Conservation (phyloP, 2,329 filamentous ascomycete species). For the Ceratocystis colombiana region DNA sequence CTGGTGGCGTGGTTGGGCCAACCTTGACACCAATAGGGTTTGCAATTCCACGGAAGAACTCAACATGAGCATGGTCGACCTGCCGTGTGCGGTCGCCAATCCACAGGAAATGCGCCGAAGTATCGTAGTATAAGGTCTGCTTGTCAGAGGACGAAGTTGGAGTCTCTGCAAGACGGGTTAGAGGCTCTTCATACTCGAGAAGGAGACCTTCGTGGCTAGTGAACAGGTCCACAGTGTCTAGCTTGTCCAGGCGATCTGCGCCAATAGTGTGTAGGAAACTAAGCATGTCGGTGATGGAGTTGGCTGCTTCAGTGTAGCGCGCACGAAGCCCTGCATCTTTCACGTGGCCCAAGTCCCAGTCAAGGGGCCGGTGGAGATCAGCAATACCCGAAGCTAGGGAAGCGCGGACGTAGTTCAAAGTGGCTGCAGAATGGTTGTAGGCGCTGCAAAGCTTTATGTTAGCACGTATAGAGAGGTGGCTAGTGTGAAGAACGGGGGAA, state of each 20-base stretch:
- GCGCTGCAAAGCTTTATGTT: conserved; percentile 42
- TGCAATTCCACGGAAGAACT: conserved; percentile 92
- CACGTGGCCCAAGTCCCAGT: conserved; percentile 92
- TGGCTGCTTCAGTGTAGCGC: conserved; percentile 77
- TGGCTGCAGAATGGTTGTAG: conserved; percentile 92
- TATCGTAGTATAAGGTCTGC: conserved; percentile 58
- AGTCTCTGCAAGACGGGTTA: conserved; percentile 66
- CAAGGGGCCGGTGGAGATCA: conserved; percentile 82
- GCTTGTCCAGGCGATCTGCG: conserved; percentile 69
- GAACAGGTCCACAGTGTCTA: conserved; percentile 89
- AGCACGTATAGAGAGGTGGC: neutral
- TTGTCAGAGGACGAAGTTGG: conserved; percentile 41
- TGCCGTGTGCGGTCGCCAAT: conserved; percentile 94
- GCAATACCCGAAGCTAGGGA: conserved; percentile 80
- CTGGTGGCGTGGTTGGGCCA: conserved; percentile 67
- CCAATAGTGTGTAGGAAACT: conserved; percentile 93
- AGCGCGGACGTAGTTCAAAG: conserved; percentile 82
- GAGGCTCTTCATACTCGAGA: conserved; percentile 82
- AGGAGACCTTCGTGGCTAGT: conserved; percentile 92
- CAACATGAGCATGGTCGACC: conserved; percentile 84
- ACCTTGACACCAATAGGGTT: conserved; percentile 97
- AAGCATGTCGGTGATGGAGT: conserved; percentile 78
- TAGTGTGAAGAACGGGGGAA: neutral
- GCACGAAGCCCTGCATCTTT: conserved; percentile 70
- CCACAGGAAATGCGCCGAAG: conserved; percentile 94